Evolutionary conservation across 495 filamentous ascomycete genomes (phyloP), one percentile per base, ranked within the genome.

Genomic region (Acidiella bohemica): DNA sequence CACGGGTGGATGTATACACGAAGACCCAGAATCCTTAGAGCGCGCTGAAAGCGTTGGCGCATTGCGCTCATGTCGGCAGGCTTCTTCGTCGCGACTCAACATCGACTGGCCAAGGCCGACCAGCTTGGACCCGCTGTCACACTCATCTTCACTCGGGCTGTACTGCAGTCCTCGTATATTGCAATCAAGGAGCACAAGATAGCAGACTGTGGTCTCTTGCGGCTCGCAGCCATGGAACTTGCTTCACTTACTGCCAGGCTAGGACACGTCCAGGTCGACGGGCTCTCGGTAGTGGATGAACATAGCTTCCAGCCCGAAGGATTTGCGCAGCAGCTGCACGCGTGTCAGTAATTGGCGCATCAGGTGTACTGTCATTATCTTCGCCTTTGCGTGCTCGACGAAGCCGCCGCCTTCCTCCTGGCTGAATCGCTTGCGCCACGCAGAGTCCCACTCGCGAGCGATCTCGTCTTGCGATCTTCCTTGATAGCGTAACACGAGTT

Each of bases 11-110:
- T 12, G 12, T 29, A 42, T 6, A 39, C 31, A 31, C 28, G 21
- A 13, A 48, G 32, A n/a, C 39, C 45, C 18, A 48, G 19, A 5
- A 32, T 17, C 23, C 23, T 48, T 39, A 48, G n/a, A 10, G 46
- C 34, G 8, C 34, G 41, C 6, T 42, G 34, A 20, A 49, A 49
- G 0, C 46, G 46, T 13, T 3, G 20, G n/a, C 40, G 32, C 18
- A 39, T 13, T n/a, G 25, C 32, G 10, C 32, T 27, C 13, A n/a
- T 44, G 20, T 36, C 23, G 13, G 14, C 26, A 9, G 39, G 20
- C 13, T 10, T 2, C n/a, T 19, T 5, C 25, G 22, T 21, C 14
- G 24, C 34, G 24, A 37, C n/a, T n/a, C n/a, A n/a, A n/a, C n/a
- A n/a, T n/a, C n/a, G n/a, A n/a, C n/a, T n/a, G n/a, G n/a, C n/a